Percentiles rank a stretch among this genome's conserved stretches.
Conservation (phyloP, 345 rosid genomes). For the Brassica rapa region DNA sequence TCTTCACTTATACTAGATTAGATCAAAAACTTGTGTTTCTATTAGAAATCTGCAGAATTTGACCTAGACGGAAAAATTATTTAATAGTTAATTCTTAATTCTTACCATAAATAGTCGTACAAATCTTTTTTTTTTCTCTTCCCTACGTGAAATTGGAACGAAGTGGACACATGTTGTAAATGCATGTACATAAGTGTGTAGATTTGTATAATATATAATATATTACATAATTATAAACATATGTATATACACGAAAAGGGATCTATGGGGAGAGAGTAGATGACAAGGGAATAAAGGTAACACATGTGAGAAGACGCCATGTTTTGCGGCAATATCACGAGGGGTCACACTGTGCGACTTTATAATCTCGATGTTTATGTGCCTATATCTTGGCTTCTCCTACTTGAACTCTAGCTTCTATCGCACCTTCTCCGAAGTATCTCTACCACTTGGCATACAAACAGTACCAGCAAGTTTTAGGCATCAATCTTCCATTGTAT, state of each 20-base stretch:
- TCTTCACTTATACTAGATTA: too few relatives aligned
- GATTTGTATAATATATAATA: conserved; percentile 16
- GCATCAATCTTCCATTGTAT: not conserved
- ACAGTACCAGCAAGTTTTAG: not conserved
- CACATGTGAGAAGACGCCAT: conserved; percentile 41
- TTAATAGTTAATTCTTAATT: too few relatives aligned
- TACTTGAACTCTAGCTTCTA: conserved; percentile 37
- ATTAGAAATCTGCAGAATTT: too few relatives aligned
- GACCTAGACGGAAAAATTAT: too few relatives aligned
- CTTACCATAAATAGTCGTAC: too few relatives aligned
- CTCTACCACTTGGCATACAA: conserved; percentile 6
- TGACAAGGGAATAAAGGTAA: conserved; percentile 35
- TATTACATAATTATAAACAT: conserved; percentile 1
- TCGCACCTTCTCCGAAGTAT: conserved; percentile 30
- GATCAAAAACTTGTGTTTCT: too few relatives aligned
- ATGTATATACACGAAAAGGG: conserved; percentile 16
- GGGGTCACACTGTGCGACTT: conserved; percentile 32
- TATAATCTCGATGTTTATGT: conserved; percentile 28
- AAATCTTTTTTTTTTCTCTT: not conserved
- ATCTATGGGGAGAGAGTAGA: conserved; percentile 28
- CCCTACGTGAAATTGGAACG: conserved; percentile 14
- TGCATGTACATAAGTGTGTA: conserved; percentile 27
- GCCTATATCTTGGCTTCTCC: conserved; percentile 36
- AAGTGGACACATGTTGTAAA: conserved; percentile 34
- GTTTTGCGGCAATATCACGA: conserved; percentile 43